These are phyloP conservation scores for Fusarium albosuccineum DNA, from an alignment of 2,329 filamentous ascomycete species.

Conservation along the genomic window DNA sequence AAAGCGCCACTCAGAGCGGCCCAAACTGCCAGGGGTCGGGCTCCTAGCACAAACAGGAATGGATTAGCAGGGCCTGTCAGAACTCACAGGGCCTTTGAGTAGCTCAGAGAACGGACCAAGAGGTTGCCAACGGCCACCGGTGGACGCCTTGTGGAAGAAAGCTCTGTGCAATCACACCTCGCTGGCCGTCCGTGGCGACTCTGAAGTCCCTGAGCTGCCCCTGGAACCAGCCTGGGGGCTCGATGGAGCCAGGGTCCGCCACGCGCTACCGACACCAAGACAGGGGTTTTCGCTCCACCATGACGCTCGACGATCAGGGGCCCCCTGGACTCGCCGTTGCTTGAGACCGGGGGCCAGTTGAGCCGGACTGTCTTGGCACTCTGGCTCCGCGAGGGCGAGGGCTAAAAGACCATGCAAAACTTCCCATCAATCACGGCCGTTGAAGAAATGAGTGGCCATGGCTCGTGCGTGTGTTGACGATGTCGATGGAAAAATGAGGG, in stretches of 20 bases:
- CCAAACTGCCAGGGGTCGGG: slow-evolving; percentile 39
- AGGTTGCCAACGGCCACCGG: slow-evolving; percentile 35
- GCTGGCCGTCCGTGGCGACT: slow-evolving; percentile 19
- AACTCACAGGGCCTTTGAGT: slow-evolving; percentile 28
- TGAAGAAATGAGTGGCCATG: slow-evolving; percentile 23
- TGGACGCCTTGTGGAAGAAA: slow-evolving; percentile 29
- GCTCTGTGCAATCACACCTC: slow-evolving; percentile 27
- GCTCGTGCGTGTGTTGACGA: slow-evolving; percentile 24
- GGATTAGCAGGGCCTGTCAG: slow-evolving; percentile 40
- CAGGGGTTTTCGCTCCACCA: slow-evolving; percentile 35
- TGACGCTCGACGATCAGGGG: slow-evolving; percentile 37
- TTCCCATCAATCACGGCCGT: slow-evolving; percentile 40
- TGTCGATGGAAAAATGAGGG: slow-evolving; percentile 1
- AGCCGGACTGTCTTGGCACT: slow-evolving; percentile 36
- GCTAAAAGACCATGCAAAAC: slow-evolving; percentile 24
- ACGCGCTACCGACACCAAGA: slow-evolving; percentile 32
- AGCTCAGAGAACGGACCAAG: slow-evolving; percentile 15
- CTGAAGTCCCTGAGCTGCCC: slow-evolving; percentile 13
- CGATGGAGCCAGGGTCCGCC: slow-evolving; percentile 16
- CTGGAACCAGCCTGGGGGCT: slow-evolving; percentile 35
- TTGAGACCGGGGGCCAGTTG: slow-evolving; percentile 23
- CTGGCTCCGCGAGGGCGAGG: slow-evolving; percentile 11
- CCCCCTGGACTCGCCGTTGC: slow-evolving; percentile 22
- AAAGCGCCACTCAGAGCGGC: slow-evolving; percentile 25
- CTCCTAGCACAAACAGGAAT: slow-evolving; percentile 40